phyloP scores from a whole-genome alignment of 805 yeast species.

The Metschnikowia aberdeeniae region DNA sequence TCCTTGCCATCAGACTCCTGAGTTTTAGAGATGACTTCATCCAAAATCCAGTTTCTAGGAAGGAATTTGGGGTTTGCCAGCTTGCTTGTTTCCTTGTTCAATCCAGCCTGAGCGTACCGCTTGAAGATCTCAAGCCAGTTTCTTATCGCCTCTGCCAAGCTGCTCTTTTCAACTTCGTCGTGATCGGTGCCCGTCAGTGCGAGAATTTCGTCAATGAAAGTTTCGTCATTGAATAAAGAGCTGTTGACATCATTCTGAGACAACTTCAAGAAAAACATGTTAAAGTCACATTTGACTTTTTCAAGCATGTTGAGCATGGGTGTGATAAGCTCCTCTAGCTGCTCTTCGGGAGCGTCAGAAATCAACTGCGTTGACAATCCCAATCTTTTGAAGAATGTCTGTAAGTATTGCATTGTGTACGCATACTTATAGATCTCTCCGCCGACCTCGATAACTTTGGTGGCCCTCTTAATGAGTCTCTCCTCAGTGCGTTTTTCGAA shows the following conservation, averaged over 20 bases:
- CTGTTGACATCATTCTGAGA: conserved; percentile 42
- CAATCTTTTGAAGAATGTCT: conserved; percentile 57
- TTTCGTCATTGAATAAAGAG: conserved; percentile 9
- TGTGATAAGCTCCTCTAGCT: conserved; percentile 44
- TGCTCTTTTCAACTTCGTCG: conserved; percentile 29
- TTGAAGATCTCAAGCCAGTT: conserved; percentile 54
- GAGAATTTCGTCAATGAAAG: conserved; percentile 20
- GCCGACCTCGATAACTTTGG: conserved; percentile 56
- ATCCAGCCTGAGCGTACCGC: conserved; percentile 31
- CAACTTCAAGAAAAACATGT: conserved; percentile 66
- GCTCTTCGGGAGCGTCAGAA: conserved; percentile 31
- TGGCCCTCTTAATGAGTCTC: conserved; percentile 55
- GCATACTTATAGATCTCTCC: conserved; percentile 62
- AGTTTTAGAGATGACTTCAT: conserved; percentile 66
- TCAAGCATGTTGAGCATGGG: conserved; percentile 61
- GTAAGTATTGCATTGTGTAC: conserved; percentile 56
- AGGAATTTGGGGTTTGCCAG: conserved; percentile 70
- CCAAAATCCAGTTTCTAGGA: conserved; percentile 82
- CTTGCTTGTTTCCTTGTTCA: conserved; percentile 41
- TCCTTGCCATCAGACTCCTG: conserved; percentile 49
- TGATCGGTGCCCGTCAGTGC: conserved; percentile 14
- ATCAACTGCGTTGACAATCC: conserved; percentile 52
- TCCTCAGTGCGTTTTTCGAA: conserved; percentile 49
- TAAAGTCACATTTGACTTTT: conserved; percentile 69
- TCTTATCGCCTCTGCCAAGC: conserved; percentile 36